A percentile compares a stretch with the other conserved stretches of the same genome.
phyloP scores from a whole-genome alignment of 2,329 filamentous ascomycete genomes.

The Pestalotiopsis sp. region DNA sequence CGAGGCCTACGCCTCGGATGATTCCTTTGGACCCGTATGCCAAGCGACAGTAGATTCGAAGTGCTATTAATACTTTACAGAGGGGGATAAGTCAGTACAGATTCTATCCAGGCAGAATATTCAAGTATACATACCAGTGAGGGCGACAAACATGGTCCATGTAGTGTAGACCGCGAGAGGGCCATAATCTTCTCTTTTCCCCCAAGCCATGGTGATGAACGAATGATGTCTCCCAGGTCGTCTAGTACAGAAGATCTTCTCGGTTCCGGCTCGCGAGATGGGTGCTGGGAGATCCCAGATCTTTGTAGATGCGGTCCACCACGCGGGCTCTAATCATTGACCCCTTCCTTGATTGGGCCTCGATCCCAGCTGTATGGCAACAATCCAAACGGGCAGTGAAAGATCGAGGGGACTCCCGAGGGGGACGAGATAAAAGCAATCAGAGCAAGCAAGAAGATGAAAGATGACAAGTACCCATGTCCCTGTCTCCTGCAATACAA shows the following conservation, averaged over 20 bases:
- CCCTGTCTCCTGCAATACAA: background rate
- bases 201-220: background rate
- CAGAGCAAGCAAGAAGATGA: background rate
- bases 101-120: background rate
- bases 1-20: slow-evolving; percentile 26
- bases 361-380: background rate
- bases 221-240: background rate
- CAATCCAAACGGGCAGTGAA: background rate
- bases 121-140: background rate
- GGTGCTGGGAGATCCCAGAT: background rate
- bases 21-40: slow-evolving; percentile 16
- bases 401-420: background rate
- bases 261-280: background rate
- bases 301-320: background rate
- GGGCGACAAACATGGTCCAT: background rate
- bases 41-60: slow-evolving; percentile 29
- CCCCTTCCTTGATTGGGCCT: background rate
- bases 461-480: background rate
- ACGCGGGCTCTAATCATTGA: background rate
- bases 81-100: background rate
- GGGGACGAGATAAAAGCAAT: background rate
- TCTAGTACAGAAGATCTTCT: background rate
- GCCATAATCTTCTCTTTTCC: background rate
- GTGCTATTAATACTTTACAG: slow-evolving; percentile 25
- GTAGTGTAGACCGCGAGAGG: background rate